A percentile compares a stretch with the other conserved stretches of the same genome.
phyloP scores from a whole-genome alignment of 768 basidiomycete species.

The Hortiboletus campestris region DNA sequence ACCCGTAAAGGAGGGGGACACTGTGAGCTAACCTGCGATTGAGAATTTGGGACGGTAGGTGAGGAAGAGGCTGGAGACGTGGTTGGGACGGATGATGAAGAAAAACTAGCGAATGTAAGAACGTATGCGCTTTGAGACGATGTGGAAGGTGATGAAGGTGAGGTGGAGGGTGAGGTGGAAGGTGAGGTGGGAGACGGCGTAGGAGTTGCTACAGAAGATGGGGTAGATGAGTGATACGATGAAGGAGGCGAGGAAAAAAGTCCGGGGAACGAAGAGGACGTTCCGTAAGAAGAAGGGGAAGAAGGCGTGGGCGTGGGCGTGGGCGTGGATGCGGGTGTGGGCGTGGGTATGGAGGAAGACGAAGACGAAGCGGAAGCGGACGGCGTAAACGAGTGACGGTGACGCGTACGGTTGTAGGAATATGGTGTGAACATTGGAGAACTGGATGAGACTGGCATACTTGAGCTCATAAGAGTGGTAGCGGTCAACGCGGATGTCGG shows the following conservation, averaged over 20 bases:
- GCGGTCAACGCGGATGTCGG: not conserved
- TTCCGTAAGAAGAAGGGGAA: not conserved
- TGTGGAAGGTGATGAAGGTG: not conserved
- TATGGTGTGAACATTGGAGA: not conserved
- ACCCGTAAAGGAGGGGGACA: slow-evolving; percentile 14
- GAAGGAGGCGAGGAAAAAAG: not conserved
- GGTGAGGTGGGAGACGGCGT: not conserved
- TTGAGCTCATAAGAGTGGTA: not conserved
- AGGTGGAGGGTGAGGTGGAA: not conserved
- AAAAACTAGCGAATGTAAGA: not conserved
- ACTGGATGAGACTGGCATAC: not conserved
- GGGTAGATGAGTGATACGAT: not conserved
- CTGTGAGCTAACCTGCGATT: slow-evolving; percentile 24
- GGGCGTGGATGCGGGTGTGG: not conserved
- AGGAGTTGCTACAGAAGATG: not conserved
- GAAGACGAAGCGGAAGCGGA: not conserved
- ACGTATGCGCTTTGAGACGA: not conserved
- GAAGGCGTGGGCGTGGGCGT: not conserved
- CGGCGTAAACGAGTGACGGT: not conserved
- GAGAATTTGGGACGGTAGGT: slow-evolving; percentile 4
- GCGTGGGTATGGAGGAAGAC: not conserved
- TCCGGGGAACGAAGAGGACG: not conserved
- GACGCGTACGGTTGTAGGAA: slow-evolving; percentile 2
- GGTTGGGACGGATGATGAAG: not conserved
- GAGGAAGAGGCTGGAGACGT: not conserved